These are phyloP conservation scores for Ceratocystis destructans DNA, from an alignment of 2,329 filamentous ascomycete genomes.

Conservation along the genomic window DNA sequence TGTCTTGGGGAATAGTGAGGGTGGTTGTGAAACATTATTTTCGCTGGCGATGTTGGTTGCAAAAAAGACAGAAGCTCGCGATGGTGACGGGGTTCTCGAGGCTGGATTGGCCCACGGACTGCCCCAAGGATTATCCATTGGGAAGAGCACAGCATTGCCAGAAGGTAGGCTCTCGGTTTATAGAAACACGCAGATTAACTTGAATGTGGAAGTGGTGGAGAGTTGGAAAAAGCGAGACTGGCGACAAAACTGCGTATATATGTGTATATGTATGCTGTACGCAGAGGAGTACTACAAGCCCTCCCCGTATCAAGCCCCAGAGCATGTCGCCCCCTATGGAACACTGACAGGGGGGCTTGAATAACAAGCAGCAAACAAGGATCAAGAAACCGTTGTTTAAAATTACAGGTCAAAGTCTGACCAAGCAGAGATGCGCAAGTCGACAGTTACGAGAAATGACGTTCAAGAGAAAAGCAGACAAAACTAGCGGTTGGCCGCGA, in stretches of 20 bases:
- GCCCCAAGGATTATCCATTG: slow-evolving; percentile 51
- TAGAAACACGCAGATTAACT: neutral
- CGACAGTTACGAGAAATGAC: neutral
- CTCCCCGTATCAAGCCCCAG: neutral
- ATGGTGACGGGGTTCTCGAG: slow-evolving; percentile 17
- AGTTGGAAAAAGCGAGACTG: neutral
- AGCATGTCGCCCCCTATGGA: neutral
- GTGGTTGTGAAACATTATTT: slow-evolving; percentile 6
- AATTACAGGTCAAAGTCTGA: neutral
- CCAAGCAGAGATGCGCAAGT: neutral
- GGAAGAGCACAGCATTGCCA: slow-evolving; percentile 15
- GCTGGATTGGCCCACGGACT: slow-evolving; percentile 40
- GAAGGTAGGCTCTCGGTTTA: neutral
- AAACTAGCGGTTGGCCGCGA: too few species aligned
- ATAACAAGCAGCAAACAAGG: slow-evolving; percentile 6
- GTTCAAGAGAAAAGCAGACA: neutral
- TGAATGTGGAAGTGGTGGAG: neutral
- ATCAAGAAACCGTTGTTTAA: slow-evolving; percentile 3
- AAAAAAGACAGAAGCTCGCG: neutral
- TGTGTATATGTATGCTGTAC: neutral
- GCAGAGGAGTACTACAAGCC: neutral
- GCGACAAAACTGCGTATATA: neutral
- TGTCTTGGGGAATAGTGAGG: neutral
- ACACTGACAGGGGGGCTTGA: neutral
- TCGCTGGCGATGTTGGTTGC: neutral